A percentile compares a stretch with the other conserved stretches of the same genome.
Evolutionary conservation across 495 filamentous ascomycete genomes (phyloP).

Genomic region (Staphylotrichum longicolle): DNA sequence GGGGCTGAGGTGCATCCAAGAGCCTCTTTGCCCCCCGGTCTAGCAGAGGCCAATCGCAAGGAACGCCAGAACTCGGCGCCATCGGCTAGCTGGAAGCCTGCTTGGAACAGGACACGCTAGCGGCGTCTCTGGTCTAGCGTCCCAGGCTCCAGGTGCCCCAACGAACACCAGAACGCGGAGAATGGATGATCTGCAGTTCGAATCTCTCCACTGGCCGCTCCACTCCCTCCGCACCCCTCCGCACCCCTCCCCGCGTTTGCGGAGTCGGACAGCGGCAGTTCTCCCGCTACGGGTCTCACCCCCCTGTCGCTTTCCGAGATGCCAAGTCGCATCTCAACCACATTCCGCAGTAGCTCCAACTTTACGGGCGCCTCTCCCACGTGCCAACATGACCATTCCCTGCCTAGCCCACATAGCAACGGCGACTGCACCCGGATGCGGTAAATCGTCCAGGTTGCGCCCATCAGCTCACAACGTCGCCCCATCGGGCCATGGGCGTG

Average conservation of each 20-base stretch:
- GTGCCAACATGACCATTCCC: constrained; percentile 6
- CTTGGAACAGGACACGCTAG: not conserved
- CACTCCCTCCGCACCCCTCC: not conserved
- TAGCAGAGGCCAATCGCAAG: constrained; percentile 19
- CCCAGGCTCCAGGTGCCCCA: not conserved
- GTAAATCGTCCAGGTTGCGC: constrained; percentile 2
- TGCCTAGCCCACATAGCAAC: constrained; percentile 9
- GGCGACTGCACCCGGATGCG: constrained; percentile 10
- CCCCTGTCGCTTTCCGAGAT: not conserved
- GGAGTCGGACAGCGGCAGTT: constrained; percentile 13
- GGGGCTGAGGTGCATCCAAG: not conserved
- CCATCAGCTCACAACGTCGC: not conserved
- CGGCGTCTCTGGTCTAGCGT: not conserved
- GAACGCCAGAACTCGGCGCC: constrained; percentile 17
- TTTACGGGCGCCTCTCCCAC: not conserved
- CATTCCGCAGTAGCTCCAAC: not conserved
- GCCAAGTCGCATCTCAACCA: constrained; percentile 18
- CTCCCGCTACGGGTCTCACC: not conserved
- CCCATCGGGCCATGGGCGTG: constrained; percentile 4
- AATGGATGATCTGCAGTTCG: constrained; percentile 4
- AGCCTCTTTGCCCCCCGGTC: not conserved
- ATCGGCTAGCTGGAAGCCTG: not conserved
- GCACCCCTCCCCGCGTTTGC: constrained; percentile 11
- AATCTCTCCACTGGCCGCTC: not conserved
- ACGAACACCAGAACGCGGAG: not conserved